Evolutionary conservation across 176 grass and related monocot species (phyloP).

Genomic region (Triticum timopheevii): DNA sequence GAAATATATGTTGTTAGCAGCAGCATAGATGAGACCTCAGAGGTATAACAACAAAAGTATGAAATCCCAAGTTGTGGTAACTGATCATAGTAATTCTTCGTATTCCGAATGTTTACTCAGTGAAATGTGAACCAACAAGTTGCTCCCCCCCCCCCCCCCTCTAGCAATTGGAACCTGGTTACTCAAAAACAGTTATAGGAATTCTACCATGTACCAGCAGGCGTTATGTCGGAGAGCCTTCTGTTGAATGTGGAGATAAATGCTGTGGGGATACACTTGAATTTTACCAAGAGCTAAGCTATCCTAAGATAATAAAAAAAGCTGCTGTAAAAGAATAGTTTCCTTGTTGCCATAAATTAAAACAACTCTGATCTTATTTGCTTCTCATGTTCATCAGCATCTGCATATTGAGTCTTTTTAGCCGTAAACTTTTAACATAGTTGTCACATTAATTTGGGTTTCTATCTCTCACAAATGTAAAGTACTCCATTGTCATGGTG

Average conservation of each 20-base stretch:
- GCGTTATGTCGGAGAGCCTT: neutral
- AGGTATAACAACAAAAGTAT: neutral
- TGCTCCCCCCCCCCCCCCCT: neutral
- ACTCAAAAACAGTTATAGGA: neutral
- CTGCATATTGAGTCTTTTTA: neutral
- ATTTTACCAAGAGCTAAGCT: neutral
- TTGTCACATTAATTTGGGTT: neutral
- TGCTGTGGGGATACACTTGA: neutral
- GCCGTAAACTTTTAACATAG: neutral
- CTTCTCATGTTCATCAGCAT: neutral
- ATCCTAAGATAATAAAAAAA: neutral
- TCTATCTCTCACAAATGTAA: neutral
- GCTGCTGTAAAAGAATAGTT: neutral
- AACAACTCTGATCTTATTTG: neutral
- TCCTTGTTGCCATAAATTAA: neutral
- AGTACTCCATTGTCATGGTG: neutral
- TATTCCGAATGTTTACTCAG: neutral
- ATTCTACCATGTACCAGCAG: neutral
- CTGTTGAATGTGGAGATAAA: neutral
- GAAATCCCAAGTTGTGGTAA: too few relatives aligned
- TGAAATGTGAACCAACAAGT: neutral
- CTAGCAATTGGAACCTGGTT: neutral
- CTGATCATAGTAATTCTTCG: too few relatives aligned
- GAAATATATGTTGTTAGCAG: neutral
- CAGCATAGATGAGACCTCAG: neutral